A percentile compares a stretch with the other conserved stretches of the same genome.
phyloP scores from a whole-genome alignment of 192 early-diverging fungal genomes.

The Endogone sp. region DNA sequence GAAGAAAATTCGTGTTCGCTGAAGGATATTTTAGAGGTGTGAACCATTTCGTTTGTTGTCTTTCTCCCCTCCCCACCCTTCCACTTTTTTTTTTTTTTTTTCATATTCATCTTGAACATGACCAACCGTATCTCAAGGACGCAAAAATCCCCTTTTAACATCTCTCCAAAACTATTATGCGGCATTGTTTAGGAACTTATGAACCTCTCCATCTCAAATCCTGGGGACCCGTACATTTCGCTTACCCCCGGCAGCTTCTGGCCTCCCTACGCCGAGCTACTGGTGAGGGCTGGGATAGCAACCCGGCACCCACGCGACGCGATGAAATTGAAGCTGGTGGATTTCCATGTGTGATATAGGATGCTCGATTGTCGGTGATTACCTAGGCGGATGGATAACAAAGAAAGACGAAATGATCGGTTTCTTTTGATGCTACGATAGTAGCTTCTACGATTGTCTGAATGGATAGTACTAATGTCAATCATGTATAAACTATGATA shows the following conservation, averaged over 20 bases:
- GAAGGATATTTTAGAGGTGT: slow-evolving; percentile 3
- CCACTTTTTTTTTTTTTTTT: too few species aligned
- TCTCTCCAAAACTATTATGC: neutral
- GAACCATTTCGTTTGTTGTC: too few species aligned
- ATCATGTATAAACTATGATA: too few species aligned
- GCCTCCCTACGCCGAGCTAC: slow-evolving; percentile 46
- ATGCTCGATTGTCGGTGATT: too few species aligned
- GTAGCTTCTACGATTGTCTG: too few species aligned
- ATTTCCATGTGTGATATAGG: slow-evolving; percentile 25
- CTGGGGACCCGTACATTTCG: slow-evolving; percentile 36
- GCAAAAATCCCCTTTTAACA: neutral
- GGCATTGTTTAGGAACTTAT: slow-evolving; percentile 38
- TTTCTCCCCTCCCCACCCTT: too few species aligned
- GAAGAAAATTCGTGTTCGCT: neutral
- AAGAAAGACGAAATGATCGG: too few species aligned
- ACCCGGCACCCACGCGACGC: slow-evolving; percentile 43
- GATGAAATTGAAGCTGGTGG: slow-evolving; percentile 30
- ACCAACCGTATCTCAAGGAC: too few species aligned
- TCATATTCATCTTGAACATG: too few species aligned
- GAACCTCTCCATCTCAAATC: slow-evolving; percentile 36
- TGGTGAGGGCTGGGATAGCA: slow-evolving; percentile 47
- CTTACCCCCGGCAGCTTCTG: slow-evolving; percentile 43
- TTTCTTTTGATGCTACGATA: too few species aligned
- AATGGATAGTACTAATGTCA: too few species aligned
- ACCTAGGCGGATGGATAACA: too few species aligned